Percentiles rank a stretch among this genome's conserved stretches.
phyloP scores from a whole-genome alignment of 2,329 filamentous ascomycete genomes.

The Atkinsonella hypoxylon region DNA sequence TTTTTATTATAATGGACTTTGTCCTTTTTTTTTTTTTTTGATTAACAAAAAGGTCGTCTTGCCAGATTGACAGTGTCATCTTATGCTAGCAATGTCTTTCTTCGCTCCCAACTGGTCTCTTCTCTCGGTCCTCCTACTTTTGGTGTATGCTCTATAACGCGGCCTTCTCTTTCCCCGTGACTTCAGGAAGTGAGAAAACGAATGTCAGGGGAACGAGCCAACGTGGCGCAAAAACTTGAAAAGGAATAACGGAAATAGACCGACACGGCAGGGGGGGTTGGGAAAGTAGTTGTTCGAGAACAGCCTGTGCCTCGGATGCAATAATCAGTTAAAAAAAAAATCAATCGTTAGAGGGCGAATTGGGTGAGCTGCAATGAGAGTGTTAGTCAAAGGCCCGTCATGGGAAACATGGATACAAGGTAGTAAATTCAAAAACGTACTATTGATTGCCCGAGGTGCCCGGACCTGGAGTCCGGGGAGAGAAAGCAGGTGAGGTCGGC shows the following conservation, averaged over 20 bases:
- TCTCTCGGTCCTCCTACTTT: neutral
- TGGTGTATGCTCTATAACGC: neutral
- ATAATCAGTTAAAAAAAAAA: conserved; percentile 17
- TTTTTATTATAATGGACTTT: too few species aligned
- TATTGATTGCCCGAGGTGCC: conserved; percentile 31
- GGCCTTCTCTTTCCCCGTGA: neutral
- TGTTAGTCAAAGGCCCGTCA: neutral
- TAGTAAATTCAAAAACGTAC: too few species aligned
- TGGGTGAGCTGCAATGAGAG: conserved; percentile 26
- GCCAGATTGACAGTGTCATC: too few species aligned
- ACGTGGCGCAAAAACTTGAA: neutral
- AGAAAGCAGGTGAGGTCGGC: conserved; percentile 41
- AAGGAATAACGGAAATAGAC: neutral
- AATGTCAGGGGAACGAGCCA: neutral
- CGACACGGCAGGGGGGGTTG: neutral
- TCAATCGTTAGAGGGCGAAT: conserved; percentile 30
- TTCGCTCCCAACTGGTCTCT: too few species aligned
- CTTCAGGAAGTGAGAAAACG: too few species aligned
- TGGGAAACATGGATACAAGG: too few species aligned
- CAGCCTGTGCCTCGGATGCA: conserved; percentile 22
- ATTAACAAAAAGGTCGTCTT: too few species aligned
- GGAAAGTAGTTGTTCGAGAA: conserved; percentile 12
- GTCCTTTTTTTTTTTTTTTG: neutral
- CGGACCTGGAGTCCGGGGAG: conserved; percentile 33
- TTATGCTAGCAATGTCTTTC: too few species aligned